A percentile compares a stretch with the other conserved stretches of the same genome.
Conservation (phyloP, 805 yeast species). For the Saccharomycopsis babjevae region DNA sequence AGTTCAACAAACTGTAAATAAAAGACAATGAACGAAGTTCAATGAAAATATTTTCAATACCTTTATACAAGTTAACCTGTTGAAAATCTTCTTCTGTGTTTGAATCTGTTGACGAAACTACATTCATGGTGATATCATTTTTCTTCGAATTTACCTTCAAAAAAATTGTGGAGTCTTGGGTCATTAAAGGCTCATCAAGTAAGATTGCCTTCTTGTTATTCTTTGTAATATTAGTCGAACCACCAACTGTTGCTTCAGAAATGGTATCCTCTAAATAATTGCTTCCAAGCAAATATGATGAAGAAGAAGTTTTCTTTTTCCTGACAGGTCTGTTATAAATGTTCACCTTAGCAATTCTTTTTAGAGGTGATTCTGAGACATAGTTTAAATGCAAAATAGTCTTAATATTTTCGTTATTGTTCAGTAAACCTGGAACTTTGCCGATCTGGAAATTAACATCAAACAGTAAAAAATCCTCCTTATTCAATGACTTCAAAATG, state of each 20-base stretch:
- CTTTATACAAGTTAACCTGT: background rate
- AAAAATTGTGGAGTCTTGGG: conserved; percentile 1
- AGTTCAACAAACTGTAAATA: conserved; percentile 8
- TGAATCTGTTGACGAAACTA: background rate
- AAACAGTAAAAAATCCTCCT: background rate
- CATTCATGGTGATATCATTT: background rate
- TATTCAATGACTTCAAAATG: background rate
- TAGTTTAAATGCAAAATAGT: background rate
- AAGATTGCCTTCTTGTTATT: background rate
- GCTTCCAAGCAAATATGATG: background rate
- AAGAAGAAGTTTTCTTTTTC: background rate
- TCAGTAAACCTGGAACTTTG: background rate
- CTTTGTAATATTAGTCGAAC: background rate
- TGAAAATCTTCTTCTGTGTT: background rate
- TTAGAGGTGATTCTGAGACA: background rate
- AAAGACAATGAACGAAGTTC: conserved; percentile 12
- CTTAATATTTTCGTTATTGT: background rate
- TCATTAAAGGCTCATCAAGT: conserved; percentile 3
- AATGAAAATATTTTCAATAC: conserved; percentile 2
- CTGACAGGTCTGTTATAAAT: background rate
- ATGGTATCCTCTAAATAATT: background rate
- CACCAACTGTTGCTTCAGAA: background rate
- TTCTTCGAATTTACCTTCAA: conserved; percentile 1
- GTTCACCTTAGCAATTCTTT: background rate
- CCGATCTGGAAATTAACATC: background rate